These are phyloP conservation scores for Jimgerdemannia flammicorona DNA, from an alignment of 192 early-diverging fungal species.

Conservation along the genomic window DNA sequence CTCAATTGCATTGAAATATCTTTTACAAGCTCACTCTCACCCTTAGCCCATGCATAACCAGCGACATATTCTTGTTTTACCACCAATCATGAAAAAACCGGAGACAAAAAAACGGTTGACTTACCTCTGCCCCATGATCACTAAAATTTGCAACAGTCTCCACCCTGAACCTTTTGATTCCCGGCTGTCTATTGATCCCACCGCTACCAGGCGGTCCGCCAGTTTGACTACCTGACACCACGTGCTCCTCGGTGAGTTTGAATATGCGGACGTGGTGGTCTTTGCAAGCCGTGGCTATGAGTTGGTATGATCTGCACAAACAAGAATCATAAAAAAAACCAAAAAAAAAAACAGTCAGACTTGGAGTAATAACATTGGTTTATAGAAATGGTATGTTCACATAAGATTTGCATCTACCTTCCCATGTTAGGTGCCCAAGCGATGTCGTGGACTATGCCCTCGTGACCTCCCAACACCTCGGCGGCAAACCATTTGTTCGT, in stretches of 20 bases:
- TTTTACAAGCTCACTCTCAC: too few species aligned
- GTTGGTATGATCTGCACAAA: constrained; percentile 58
- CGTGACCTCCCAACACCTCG: constrained; percentile 55
- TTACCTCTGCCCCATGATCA: constrained; percentile 61
- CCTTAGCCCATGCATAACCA: too few species aligned
- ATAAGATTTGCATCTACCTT: constrained; percentile 31
- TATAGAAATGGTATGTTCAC: too few species aligned
- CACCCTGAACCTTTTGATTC: constrained; percentile 41
- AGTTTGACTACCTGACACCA: not conserved
- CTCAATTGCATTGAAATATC: not conserved
- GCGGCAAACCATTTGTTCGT: constrained; percentile 57
- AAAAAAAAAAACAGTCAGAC: not conserved
- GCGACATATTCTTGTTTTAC: too few species aligned
- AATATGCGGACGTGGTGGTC: constrained; percentile 76
- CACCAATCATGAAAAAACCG: not conserved
- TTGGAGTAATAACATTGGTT: not conserved
- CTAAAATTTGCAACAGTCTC: constrained; percentile 51
- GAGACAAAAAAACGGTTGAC: not conserved
- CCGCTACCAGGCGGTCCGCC: not conserved
- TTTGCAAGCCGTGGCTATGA: constrained; percentile 80
- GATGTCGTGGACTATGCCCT: constrained; percentile 62
- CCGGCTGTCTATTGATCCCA: not conserved
- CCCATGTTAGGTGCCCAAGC: constrained; percentile 70
- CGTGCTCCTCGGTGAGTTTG: constrained; percentile 50
- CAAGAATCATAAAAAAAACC: too few species aligned